A percentile compares a stretch with the other conserved stretches of the same genome.
Conservation (phyloP, 2,329 filamentous ascomycete genomes). For the Rutstroemia sp. region DNA sequence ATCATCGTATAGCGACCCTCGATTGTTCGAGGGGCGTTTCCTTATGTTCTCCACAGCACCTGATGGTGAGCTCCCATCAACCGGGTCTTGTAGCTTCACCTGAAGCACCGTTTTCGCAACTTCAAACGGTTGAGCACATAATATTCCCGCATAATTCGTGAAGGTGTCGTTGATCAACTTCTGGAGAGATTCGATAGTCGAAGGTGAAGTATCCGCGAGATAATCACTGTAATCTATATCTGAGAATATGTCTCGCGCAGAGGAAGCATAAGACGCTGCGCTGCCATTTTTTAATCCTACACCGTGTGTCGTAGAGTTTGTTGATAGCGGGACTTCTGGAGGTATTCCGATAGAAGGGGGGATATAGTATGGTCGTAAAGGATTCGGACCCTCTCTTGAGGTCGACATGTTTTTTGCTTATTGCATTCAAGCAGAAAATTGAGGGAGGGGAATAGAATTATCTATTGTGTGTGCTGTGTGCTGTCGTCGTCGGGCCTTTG, state of each 20-base stretch:
- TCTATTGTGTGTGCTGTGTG: background rate
- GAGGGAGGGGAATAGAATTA: background rate
- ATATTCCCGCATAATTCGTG: slow-evolving; percentile 84
- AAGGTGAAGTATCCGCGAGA: slow-evolving; percentile 67
- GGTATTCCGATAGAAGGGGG: slow-evolving; percentile 59
- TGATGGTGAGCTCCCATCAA: slow-evolving; percentile 15
- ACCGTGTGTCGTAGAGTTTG: slow-evolving; percentile 24
- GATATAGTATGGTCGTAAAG: slow-evolving; percentile 52
- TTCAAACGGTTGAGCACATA: slow-evolving; percentile 94
- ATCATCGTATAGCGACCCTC: slow-evolving; percentile 21
- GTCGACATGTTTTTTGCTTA: slow-evolving; percentile 34
- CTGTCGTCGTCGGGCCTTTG: background rate
- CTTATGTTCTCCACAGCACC: slow-evolving; percentile 12
- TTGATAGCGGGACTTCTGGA: slow-evolving; percentile 34
- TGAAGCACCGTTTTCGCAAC: slow-evolving; percentile 92
- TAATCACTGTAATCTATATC: slow-evolving; percentile 92
- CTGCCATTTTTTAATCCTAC: slow-evolving; percentile 29
- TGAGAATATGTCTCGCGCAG: slow-evolving; percentile 77
- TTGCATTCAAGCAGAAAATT: slow-evolving; percentile 2
- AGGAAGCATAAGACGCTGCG: slow-evolving; percentile 47
- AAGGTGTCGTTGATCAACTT: slow-evolving; percentile 75
- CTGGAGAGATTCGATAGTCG: slow-evolving; percentile 65
- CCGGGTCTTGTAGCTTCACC: slow-evolving; percentile 47
- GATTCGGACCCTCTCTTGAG: slow-evolving; percentile 46
- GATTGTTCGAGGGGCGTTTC: slow-evolving; percentile 12